phyloP scores from a whole-genome alignment of 768 basidiomycete genomes.

The Calocera cornea region DNA sequence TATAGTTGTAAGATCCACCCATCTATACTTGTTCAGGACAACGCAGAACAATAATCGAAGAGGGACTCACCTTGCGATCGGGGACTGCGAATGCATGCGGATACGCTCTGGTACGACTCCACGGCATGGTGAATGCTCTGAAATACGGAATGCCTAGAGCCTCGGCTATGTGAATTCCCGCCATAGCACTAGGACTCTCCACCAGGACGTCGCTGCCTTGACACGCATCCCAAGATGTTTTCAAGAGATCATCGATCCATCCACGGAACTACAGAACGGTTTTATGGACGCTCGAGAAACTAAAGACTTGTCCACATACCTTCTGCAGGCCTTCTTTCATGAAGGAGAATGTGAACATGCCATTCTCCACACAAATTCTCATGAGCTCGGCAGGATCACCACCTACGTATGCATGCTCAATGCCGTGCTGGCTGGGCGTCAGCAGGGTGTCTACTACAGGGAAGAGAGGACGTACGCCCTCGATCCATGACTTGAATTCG shows the following conservation, averaged over 20 bases:
- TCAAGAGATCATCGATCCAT: slow-evolving; percentile 92
- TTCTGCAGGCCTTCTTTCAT: slow-evolving; percentile 80
- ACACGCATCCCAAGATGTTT: slow-evolving; percentile 92
- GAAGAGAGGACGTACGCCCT: slow-evolving; percentile 47
- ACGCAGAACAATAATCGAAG: neutral
- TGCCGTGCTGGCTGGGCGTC: slow-evolving; percentile 54
- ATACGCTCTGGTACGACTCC: slow-evolving; percentile 91
- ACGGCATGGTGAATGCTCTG: slow-evolving; percentile 94
- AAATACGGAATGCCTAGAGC: slow-evolving; percentile 88
- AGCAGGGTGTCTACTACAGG: neutral
- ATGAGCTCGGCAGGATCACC: slow-evolving; percentile 96
- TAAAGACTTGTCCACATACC: slow-evolving; percentile 31
- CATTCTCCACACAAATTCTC: slow-evolving; percentile 96
- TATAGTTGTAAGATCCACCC: slow-evolving; percentile 97
- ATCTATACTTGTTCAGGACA: slow-evolving; percentile 35
- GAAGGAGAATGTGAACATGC: slow-evolving; percentile 91
- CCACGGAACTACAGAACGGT: slow-evolving; percentile 63
- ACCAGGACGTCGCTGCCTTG: slow-evolving; percentile 86
- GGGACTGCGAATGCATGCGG: slow-evolving; percentile 98
- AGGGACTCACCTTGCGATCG: slow-evolving; percentile 59
- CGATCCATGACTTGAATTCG: slow-evolving; percentile 91
- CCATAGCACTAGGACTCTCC: slow-evolving; percentile 96
- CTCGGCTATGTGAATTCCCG: slow-evolving; percentile 92
- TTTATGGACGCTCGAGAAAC: slow-evolving; percentile 4
- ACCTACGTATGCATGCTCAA: slow-evolving; percentile 86